A percentile compares a stretch with the other conserved stretches of the same genome.
Evolutionary conservation across 2,329 filamentous ascomycete genomes (phyloP).

Genomic region (Hawksworthiomyces lignivorus): DNA sequence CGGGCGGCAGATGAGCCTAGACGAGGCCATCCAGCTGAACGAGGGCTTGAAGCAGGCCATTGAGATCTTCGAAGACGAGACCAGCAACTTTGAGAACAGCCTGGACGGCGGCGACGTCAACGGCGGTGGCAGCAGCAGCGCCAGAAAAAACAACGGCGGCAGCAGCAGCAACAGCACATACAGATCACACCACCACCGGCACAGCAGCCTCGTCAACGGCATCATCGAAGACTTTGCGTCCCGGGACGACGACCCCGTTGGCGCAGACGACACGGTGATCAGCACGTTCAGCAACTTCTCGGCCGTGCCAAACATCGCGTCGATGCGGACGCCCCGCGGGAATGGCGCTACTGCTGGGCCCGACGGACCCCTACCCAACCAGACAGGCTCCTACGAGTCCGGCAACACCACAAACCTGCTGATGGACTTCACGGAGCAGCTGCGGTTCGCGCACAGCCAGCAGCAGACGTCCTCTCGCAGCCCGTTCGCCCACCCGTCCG

Average conservation of each 20-base stretch:
- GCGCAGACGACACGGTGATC: conserved; percentile 63
- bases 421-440: conserved; percentile 79
- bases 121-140: conserved; percentile 1
- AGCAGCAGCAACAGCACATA: conserved; percentile 15
- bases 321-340: background rate
- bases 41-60: conserved; percentile 51
- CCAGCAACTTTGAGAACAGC: conserved; percentile 19
- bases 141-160: conserved; percentile 2
- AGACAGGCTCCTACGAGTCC: conserved; percentile 39
- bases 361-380: conserved; percentile 23
- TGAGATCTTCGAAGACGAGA: conserved; percentile 54
- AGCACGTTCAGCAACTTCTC: conserved; percentile 88
- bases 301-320: conserved; percentile 62
- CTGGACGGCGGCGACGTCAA: background rate
- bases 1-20: conserved; percentile 38
- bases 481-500: conserved; percentile 16
- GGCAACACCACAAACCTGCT: conserved; percentile 68
- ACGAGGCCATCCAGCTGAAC: conserved; percentile 47
- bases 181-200: conserved; percentile 24
- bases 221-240: conserved; percentile 4
- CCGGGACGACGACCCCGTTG: conserved; percentile 31
- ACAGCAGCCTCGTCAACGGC: conserved; percentile 33
- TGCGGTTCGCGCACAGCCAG: conserved; percentile 36
- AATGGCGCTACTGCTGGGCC: conserved; percentile 24
- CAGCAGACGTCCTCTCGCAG: conserved; percentile 32